Evolutionary conservation across 768 basidiomycete species (phyloP).

Genomic region (Clitopilus passeckerianus): DNA sequence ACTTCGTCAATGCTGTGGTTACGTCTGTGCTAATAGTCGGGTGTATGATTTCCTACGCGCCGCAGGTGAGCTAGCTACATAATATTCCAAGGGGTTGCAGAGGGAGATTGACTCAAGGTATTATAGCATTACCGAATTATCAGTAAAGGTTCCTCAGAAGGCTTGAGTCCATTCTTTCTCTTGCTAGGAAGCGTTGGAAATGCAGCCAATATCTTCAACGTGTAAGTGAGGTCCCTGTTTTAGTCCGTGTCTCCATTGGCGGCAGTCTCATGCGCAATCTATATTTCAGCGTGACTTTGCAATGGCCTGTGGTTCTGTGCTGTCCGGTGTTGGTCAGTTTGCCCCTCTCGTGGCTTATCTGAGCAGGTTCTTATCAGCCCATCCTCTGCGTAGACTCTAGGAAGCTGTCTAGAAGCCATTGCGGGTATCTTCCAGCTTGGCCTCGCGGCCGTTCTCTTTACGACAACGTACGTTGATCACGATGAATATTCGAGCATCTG

Average conservation of each 20-base stretch:
- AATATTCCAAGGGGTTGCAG: too few species aligned
- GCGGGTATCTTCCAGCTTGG: conserved; percentile 84
- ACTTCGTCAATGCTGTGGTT: conserved; percentile 63
- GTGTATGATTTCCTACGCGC: conserved; percentile 76
- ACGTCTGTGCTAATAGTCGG: conserved; percentile 66
- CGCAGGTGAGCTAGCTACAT: conserved; percentile 50
- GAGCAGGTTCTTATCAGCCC: background rate
- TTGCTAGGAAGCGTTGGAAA: conserved; percentile 83
- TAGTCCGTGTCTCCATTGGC: background rate
- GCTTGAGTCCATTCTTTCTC: conserved; percentile 88
- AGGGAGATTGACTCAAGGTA: background rate
- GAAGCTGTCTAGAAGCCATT: conserved; percentile 72
- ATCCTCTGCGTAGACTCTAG: conserved; percentile 43
- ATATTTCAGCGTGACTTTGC: conserved; percentile 68
- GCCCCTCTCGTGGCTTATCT: background rate
- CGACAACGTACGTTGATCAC: conserved; percentile 56
- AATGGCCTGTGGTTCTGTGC: conserved; percentile 78
- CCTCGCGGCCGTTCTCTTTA: conserved; percentile 82
- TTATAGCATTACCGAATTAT: conserved; percentile 54
- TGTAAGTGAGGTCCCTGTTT: conserved; percentile 37
- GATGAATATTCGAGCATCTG: background rate
- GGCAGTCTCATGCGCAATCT: conserved; percentile 1
- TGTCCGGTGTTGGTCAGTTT: conserved; percentile 69
- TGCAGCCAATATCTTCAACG: conserved; percentile 80
- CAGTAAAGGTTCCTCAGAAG: conserved; percentile 70